Evolutionary conservation across 768 basidiomycete species (phyloP).

Genomic region (Gelatoporia subvermispora): DNA sequence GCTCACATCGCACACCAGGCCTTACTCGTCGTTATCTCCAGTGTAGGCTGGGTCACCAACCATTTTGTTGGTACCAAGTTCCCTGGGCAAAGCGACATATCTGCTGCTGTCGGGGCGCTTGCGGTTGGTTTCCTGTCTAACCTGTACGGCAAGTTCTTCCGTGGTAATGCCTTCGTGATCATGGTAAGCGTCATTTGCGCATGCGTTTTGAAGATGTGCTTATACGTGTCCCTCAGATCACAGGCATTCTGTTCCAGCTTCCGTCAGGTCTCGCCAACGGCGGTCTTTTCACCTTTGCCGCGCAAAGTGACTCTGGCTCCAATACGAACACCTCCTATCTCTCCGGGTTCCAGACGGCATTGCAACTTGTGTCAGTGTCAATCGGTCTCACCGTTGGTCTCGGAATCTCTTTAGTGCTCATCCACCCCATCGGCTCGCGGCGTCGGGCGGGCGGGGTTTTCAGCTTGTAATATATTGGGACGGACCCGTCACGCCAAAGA

Average conservation of each 20-base stretch:
- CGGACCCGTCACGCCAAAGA: too few species aligned
- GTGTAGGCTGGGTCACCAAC: slow-evolving; percentile 75
- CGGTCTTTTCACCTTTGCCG: slow-evolving; percentile 70
- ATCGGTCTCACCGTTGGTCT: slow-evolving; percentile 80
- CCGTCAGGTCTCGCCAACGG: slow-evolving; percentile 79
- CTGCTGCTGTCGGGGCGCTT: slow-evolving; percentile 76
- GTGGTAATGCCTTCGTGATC: slow-evolving; percentile 75
- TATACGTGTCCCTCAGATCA: slow-evolving; percentile 37
- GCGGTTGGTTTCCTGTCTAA: slow-evolving; percentile 79
- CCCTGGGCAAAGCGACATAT: slow-evolving; percentile 67
- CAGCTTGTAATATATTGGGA: slow-evolving; percentile 38
- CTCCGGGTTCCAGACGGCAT: slow-evolving; percentile 68
- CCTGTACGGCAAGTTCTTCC: slow-evolving; percentile 67
- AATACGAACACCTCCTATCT: slow-evolving; percentile 46
- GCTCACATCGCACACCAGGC: slow-evolving; percentile 22
- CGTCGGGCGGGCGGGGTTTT: slow-evolving; percentile 57
- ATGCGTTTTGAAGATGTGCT: background rate
- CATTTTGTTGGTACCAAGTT: slow-evolving; percentile 63
- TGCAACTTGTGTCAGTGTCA: slow-evolving; percentile 72
- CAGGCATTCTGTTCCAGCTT: slow-evolving; percentile 80
- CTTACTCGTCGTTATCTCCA: slow-evolving; percentile 56
- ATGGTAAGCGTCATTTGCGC: slow-evolving; percentile 45
- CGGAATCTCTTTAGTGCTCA: slow-evolving; percentile 61
- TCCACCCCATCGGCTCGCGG: slow-evolving; percentile 58
- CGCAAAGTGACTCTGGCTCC: slow-evolving; percentile 47